Base-by-base conservation (phyloP, 768 basidiomycete species). In the Candolleomyces efflorescens region DNA sequence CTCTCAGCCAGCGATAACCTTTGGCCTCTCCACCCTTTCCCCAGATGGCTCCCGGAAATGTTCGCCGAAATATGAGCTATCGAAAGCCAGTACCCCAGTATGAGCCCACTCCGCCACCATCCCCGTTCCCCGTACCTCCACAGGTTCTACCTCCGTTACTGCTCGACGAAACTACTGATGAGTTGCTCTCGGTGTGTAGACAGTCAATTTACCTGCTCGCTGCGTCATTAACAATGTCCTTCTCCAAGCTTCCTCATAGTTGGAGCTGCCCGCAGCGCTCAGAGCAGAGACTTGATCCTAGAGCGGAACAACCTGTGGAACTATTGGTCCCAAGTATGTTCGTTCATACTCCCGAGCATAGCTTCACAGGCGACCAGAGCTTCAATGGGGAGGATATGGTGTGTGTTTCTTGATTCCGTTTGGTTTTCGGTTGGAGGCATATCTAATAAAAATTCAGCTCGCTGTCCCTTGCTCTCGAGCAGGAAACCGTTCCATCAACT, bases 11-110 rank as follows among this genome's bases (percentile, higher is more conserved):
- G 52, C 52, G 46, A 18, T 39, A 22, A 47, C 48, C 26, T 51
- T 50, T 38, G 36, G 43, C n/a, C 43, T 55, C 24, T 54, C 53
- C 46, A 63, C 32, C 32, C 32, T 5, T 32, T 11, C 32, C 32
- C 32, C 11, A 36, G 52, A 53, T 55, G 54, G 26, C 56, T 23
- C 36, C 60, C 10, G 15, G 39, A 6, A 56, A 53, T 51, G 71
- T 77, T 73, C 71, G 67, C 55, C 74, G 73, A 47, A 69, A 70
- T 64, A 82, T 82, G 80, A 86, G 82, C 68, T 84, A 86, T 68
- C 78, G 87, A 54, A 90, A 90, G 67, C 88, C 88, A 32, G 86
- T 82, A 41, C 88, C 88, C 3, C 70, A 71, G 53, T 88, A 82
- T 69, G 75, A 86, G 45, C 87, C 87, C 36, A 86, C 87, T 12